phyloP scores from a whole-genome alignment of 257 asterid species.

The Scutellaria barbata region DNA sequence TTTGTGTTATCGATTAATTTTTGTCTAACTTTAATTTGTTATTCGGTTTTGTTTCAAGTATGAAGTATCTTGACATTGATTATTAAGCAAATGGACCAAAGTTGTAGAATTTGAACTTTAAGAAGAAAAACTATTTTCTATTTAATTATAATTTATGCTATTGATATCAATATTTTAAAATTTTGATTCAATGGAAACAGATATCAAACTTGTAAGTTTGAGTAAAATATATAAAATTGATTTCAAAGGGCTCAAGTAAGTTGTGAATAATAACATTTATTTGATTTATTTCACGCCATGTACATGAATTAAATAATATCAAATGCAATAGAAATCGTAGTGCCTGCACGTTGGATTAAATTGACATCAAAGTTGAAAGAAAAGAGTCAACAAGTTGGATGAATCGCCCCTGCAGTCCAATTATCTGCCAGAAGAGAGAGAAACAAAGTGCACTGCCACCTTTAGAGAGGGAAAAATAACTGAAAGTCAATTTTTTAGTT shows the following conservation, averaged over 20 bases:
- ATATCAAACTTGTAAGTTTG: too few species aligned
- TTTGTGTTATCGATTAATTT: not conserved
- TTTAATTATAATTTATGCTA: too few species aligned
- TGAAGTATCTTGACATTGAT: too few species aligned
- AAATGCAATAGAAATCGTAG: constrained; percentile 12
- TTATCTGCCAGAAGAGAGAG: constrained; percentile 25
- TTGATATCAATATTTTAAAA: too few species aligned
- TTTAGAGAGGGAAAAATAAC: constrained; percentile 31
- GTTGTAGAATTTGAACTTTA: too few species aligned
- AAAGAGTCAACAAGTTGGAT: constrained; percentile 32
- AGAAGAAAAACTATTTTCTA: too few species aligned
- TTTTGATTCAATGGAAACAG: too few species aligned
- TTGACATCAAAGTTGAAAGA: not conserved
- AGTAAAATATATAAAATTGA: too few species aligned
- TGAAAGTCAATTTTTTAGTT: constrained; percentile 29
- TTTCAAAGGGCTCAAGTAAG: too few species aligned
- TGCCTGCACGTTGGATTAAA: constrained; percentile 37
- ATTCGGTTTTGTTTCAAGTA: too few species aligned
- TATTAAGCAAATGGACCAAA: too few species aligned
- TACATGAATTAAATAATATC: not conserved
- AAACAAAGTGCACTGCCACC: not conserved
- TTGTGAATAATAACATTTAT: too few species aligned
- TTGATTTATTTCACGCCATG: not conserved
- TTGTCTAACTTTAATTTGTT: not conserved
- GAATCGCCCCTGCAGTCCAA: constrained; percentile 23